phyloP scores from a whole-genome alignment of 1,139 yeast genomes.

The Diutina mesorugosa region DNA sequence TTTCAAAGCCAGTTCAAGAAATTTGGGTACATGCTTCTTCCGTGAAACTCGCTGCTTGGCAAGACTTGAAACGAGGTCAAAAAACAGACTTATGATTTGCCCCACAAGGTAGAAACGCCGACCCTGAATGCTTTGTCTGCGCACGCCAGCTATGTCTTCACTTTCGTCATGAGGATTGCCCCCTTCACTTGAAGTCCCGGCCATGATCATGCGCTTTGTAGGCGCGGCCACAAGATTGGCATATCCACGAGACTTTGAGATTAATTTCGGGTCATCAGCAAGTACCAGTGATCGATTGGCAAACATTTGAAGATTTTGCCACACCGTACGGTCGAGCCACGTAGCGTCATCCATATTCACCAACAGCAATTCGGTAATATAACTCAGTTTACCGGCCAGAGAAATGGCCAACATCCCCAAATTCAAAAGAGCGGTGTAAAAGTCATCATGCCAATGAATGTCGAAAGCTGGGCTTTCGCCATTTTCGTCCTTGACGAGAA shows the following conservation, averaged over 20 bases:
- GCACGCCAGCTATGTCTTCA: not conserved
- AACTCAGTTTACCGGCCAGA: slow-evolving; percentile 54
- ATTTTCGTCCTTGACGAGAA: slow-evolving; percentile 21
- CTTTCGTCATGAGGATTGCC: not conserved
- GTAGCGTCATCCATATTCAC: slow-evolving; percentile 38
- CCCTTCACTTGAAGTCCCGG: not conserved
- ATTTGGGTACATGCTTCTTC: not conserved
- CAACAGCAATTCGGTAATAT: slow-evolving; percentile 45
- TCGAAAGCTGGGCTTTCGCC: slow-evolving; percentile 16
- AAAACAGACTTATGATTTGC: slow-evolving; percentile 11
- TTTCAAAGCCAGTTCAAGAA: not conserved
- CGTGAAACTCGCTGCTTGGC: slow-evolving; percentile 3
- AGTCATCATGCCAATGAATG: slow-evolving; percentile 41
- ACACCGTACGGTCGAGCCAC: slow-evolving; percentile 38
- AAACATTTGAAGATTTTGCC: slow-evolving; percentile 9
- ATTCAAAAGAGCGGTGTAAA: slow-evolving; percentile 46
- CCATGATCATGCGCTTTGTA: slow-evolving; percentile 12
- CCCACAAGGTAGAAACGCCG: slow-evolving; percentile 11
- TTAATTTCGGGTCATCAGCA: slow-evolving; percentile 8
- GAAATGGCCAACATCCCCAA: slow-evolving; percentile 52
- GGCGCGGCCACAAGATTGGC: slow-evolving; percentile 21
- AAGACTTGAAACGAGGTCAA: slow-evolving; percentile 15
- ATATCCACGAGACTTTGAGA: slow-evolving; percentile 15
- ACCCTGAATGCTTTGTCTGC: slow-evolving; percentile 10
- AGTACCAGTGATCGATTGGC: slow-evolving; percentile 4